Conservation (phyloP, 108 stramenopile species). For the Cyclotella cryptica region DNA sequence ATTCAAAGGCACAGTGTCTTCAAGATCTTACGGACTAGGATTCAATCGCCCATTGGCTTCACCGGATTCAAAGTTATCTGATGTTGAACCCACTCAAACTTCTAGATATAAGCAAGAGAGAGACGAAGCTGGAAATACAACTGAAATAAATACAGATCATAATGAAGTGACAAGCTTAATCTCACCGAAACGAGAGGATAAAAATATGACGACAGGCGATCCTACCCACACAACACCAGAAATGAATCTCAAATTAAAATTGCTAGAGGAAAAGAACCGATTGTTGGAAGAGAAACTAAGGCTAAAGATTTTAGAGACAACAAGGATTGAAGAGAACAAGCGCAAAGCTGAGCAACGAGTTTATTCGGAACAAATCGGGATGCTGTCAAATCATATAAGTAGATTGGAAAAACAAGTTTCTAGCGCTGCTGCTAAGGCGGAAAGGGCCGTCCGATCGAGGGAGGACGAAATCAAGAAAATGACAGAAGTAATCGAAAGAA, state of each 20-base stretch:
- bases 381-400: neutral
- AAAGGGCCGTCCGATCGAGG: neutral
- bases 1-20: constrained; percentile 13
- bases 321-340: constrained; percentile 9
- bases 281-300: constrained; percentile 30
- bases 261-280: constrained; percentile 23
- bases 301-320: constrained; percentile 3
- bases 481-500: neutral
- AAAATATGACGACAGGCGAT: neutral
- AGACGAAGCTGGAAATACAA: neutral
- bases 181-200: neutral
- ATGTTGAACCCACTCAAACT: neutral
- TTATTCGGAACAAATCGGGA: constrained; percentile 8
- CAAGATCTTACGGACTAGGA: constrained; percentile 12
- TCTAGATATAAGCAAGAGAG: neutral
- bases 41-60: neutral
- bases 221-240: neutral
- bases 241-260: neutral
- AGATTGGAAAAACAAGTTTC: constrained; percentile 4
- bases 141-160: neutral
- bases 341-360: neutral
- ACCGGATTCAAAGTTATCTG: neutral
- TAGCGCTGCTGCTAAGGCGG: neutral
- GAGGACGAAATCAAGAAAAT: constrained; percentile 11
- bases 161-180: neutral